phyloP scores from a whole-genome alignment of 805 yeast genomes.

The Torulaspora indica region DNA sequence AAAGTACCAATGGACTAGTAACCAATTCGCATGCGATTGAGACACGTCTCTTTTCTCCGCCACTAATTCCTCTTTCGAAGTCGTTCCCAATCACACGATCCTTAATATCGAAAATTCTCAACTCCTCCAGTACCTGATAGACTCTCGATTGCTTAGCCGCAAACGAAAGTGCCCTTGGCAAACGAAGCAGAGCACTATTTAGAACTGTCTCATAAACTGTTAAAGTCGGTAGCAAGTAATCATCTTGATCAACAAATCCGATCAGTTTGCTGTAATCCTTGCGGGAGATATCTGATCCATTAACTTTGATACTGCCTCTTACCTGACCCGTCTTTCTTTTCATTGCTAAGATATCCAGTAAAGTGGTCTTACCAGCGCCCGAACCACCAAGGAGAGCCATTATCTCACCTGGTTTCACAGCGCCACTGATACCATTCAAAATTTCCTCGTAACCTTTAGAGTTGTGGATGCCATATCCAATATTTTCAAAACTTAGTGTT shows the following conservation, averaged over 20 bases:
- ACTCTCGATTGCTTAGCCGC: conserved; percentile 73
- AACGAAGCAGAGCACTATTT: conserved; percentile 81
- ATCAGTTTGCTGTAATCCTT: conserved; percentile 58
- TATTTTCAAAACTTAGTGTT: conserved; percentile 66
- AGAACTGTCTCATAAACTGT: conserved; percentile 95
- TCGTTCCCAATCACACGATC: conserved; percentile 87
- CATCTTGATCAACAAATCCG: conserved; percentile 97
- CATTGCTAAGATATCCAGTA: conserved; percentile 84
- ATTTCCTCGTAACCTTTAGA: conserved; percentile 37
- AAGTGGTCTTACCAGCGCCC: conserved; percentile 96
- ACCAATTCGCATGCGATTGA: conserved; percentile 92
- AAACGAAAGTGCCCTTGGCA: conserved; percentile 76
- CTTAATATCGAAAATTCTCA: conserved; percentile 75
- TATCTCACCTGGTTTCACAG: conserved; percentile 81
- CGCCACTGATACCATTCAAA: conserved; percentile 62
- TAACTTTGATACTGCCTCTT: conserved; percentile 65
- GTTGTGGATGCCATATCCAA: conserved; percentile 45
- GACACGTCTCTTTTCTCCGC: conserved; percentile 83
- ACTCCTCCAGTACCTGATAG: conserved; percentile 75
- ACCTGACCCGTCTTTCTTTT: conserved; percentile 74
- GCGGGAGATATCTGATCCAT: conserved; percentile 48
- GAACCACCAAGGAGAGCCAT: conserved; percentile 98
- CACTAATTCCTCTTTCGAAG: conserved; percentile 79
- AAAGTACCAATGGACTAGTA: conserved; percentile 77
- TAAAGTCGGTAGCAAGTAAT: conserved; percentile 80